Base-by-base conservation (phyloP, 2,329 filamentous ascomycete species). In the Ustulina deusta region DNA sequence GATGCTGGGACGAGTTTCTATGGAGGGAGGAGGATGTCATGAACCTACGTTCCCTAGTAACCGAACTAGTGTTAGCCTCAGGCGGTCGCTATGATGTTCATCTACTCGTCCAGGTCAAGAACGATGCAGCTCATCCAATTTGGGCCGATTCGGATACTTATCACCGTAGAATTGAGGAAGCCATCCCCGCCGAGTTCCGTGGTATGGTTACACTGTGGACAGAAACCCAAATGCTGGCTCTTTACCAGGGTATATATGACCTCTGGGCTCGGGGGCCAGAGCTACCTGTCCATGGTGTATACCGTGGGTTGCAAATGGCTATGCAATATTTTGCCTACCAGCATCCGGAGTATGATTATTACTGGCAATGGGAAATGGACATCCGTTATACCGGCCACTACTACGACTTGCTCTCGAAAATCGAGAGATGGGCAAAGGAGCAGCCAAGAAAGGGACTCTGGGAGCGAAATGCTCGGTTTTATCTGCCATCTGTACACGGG, bases 361-460 rank as follows among this genome's bases (percentile, higher is more conserved):
- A 94, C 79, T 97, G 94, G 94, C 93, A 97, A 72, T 97, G 94
- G 93, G 94, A 97, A 79, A 95, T 97, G 90, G 94, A 97, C 75
- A 89, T 94, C 51, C 90, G 93, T 34, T 97, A 97, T 79, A 96
- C 92, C 0, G 93, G 94, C 40, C 93, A 97, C 80, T 95, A 92
- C 82, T 94, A 91, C 72, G 88, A 93, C 69, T 80, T 93, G 22
- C 87, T 95, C 75, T 86, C 89, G 72, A 91, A 91, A 76, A 82
- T 93, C 42, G 86, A 88, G 74, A 81, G 83, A 51, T 96, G 91
- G 91, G 86, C 91, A 17, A 87, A 85, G 71, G 81, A 87, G 54
- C 93, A 96, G 79, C 92, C 93, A 1, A 85, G 93, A 13, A 94
- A 93, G 79, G 90, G 91, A 0, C 83, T 95, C 0, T 96, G 93